Base-by-base conservation (phyloP, 805 yeast genomes). In the Saturnispora besseyi region DNA sequence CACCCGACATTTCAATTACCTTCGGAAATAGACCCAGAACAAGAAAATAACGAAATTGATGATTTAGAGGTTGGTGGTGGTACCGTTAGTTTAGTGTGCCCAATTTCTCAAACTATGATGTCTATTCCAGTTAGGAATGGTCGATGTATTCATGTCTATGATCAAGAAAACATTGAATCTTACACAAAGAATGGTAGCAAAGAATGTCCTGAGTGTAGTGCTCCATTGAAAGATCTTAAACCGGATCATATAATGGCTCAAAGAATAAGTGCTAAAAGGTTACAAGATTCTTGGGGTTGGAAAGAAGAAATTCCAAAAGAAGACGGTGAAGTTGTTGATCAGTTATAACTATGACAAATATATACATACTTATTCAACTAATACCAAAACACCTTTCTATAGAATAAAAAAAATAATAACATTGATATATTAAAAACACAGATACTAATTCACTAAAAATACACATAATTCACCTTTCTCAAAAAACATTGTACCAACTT, bases 11-110 rank as follows among this genome's bases (percentile, higher is more conserved):
- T 77, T 29, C 82, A 86, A 6, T 57, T 84, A 18, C 87, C 87
- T 0, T 72, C 67, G 33, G 41, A 26, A 30, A 26, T 44, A 7
- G 50, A 47, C 29, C 50, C 50, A 3, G 22, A 26, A 26, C n/a
- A 50, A 9, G 75, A 70, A 13, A 71, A 64, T 6, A 65, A 29
- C 18, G 42, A 61, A 0, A 64, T 59, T 11, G 80, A 72, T 12
- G 82, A 77, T 36, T 87, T 81, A 22, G 91, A 82, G 22, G 74
- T 85, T 5, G 79, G 77, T 9, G 95, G 93, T 50, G 93, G 93
- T 36, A 76, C 67, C 34, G 68, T 86, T n/a, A 79, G 81, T 44
- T 60, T 86, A 51, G 73, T 70, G 26, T 88, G 90, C 60, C 91
- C 91, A 0, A 69, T 85, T 12, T 77, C 89, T 0, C 59, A 75